Evolutionary conservation across 208 protist genomes (phyloP), one percentile per base, ranked within the genome.

Genomic region (Leishmania turanica): DNA sequence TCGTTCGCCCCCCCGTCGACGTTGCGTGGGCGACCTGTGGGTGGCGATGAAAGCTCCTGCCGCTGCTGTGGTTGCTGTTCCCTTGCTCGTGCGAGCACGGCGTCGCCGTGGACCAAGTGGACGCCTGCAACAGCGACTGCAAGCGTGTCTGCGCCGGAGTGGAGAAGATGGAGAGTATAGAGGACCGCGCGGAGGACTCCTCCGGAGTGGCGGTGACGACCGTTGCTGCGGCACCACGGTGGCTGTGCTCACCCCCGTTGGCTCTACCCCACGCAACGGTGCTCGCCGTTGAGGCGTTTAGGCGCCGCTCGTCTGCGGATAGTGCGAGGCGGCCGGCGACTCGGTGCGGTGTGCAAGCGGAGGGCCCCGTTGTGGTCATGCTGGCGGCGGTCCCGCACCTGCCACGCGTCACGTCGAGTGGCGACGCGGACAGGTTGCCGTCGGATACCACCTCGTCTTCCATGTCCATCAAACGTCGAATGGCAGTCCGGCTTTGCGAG

Each of bases 41-140:
- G 42, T 42, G 27, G 4, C 31, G 40, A 71, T 71, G 34, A 71
- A 13, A 19, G 70, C 15, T 58, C 42, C 24, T 24, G n/a, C 45
- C 3, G 42, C 70, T 75, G 70, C 47, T 75, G 72, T 24, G 17
- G 34, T 31, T 54, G n/a, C 19, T 76, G 13, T 62, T 17, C 40
- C 34, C 51, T 13, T 34, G 53, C 42, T 51, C 40, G 37, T 13
- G 56, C 27, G 58, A 69, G 58, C 24, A 74, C 47, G 68, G 71
- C 77, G 54, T 69, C 34, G 70, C n/a, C 34, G 76, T 40, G 19
- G 77, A 65, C 82, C 82, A 80, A 2, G 71, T 78, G 47, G 82
- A 85, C 27, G 76, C 75, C 51, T 42, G 82, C 71, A 85, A 56
- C 77, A 85, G 71, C 17, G 82, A 80, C 51, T 81, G 53, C 82